Base-by-base conservation (phyloP, 305 asterid species). In the Galium porrigens region DNA sequence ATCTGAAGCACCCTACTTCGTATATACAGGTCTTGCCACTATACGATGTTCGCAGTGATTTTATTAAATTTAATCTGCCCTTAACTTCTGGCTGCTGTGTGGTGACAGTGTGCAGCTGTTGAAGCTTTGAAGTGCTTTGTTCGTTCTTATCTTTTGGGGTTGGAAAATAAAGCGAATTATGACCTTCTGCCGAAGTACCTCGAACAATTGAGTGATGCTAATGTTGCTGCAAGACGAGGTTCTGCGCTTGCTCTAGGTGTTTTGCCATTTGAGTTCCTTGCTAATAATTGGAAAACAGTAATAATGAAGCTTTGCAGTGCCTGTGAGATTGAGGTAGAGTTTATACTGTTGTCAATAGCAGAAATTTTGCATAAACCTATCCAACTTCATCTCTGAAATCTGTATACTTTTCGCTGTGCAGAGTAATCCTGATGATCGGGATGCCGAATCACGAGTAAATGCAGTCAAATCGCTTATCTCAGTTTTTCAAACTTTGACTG, bases 171-270 rank as follows among this genome's bases (percentile, higher is more conserved):
- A 81, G 82, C 79, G 66, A 70, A 68, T 68, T 74, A 72, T 72
- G 85, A 76, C 71, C 74, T 89, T 70, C 48, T 82, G 66, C 69
- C 85, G 53, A 84, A 84, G 72, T 86, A 89, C 82, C 87, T 87
- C 67, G 84, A 82, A 68, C 97, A 87, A 74, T 80, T 92, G 83
- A 76, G 79, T 64, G 99, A 92, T 76, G 84, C 84, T 68, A 92
- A 92, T 77, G 92, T 84, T 59, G 97, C 99, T 74, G 91, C 87
- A 73, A 82, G 99, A 78, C 82, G 99, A 73, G 99, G 99, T 72
- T 85, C 97, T 63, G 87, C 99, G 62, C 89, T 92, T 12, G 96
- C 92, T 29, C 74, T 92, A 56, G 96, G 99, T 66, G 77, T 84
- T 61, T 80, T 92, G 75, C 99, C 99, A 64, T 77, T 73, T 65